These are phyloP conservation scores for Metarhizium humberi DNA, from an alignment of 2,329 filamentous ascomycete genomes.

Conservation along the genomic window DNA sequence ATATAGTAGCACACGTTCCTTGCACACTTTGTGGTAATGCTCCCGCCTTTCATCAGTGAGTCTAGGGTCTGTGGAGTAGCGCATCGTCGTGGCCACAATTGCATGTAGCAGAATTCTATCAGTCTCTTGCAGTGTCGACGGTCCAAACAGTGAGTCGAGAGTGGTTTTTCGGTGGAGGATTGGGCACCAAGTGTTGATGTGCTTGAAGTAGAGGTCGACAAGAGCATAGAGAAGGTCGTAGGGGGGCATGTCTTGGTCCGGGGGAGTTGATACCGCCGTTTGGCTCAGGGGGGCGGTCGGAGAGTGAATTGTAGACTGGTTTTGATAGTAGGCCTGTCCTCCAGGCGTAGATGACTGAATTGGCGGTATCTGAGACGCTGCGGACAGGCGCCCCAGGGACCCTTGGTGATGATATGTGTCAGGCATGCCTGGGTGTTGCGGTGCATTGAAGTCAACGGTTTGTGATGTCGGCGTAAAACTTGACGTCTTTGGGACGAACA, in stretches of 20 bases:
- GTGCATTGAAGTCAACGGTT: constrained; percentile 40
- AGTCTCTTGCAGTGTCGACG: constrained; percentile 65
- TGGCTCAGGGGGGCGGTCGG: constrained; percentile 27
- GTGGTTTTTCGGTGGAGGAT: constrained; percentile 82
- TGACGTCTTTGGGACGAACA: constrained; percentile 54
- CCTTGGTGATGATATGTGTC: constrained; percentile 40
- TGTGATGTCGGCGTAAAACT: constrained; percentile 37
- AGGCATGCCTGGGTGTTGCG: constrained; percentile 35
- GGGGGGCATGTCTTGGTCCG: constrained; percentile 60
- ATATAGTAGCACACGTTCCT: constrained; percentile 78
- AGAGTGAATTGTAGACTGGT: not conserved
- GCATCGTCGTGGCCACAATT: constrained; percentile 79
- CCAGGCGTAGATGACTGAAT: constrained; percentile 31
- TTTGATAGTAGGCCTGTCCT: constrained; percentile 38
- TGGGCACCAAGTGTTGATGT: constrained; percentile 78
- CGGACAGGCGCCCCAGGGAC: constrained; percentile 29
- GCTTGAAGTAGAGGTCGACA: constrained; percentile 69
- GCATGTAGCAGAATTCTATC: constrained; percentile 78
- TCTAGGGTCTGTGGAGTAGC: constrained; percentile 70
- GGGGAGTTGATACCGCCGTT: constrained; percentile 16
- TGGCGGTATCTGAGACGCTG: constrained; percentile 22
- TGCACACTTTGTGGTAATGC: constrained; percentile 71
- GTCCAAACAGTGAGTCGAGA: constrained; percentile 71
- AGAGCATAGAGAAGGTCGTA: constrained; percentile 66
- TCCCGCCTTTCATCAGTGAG: constrained; percentile 64